Evolutionary conservation across 257 asterid species (phyloP), one percentile per base, ranked within the genome.

Genomic region (Jaltomata sinuosa): DNA sequence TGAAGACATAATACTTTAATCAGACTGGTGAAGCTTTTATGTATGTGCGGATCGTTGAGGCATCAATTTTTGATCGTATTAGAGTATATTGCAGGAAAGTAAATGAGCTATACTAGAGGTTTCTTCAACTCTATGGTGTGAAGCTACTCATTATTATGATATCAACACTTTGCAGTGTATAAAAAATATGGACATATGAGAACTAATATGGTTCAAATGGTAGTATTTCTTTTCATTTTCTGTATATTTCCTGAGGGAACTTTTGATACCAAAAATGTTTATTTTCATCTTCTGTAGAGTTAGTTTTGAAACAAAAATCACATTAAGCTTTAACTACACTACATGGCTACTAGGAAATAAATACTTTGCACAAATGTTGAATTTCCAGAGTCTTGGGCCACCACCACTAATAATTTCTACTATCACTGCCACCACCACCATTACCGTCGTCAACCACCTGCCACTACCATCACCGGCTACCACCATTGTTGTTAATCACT

Each of bases 1-100:
- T 95, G 87, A 94, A 94, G 91, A 91, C 94, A 55, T 95, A 76
- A 84, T n/a, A n/a, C n/a, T 72, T n/a, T 52, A 50, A 71, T 62
- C 50, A 4, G n/a, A 18, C 9, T n/a, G 18, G 53, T n/a, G 54
- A 40, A n/a, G 12, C 12, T 71, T 71, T 71, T 38, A 71, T 40
- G 31, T 71, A 40, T 71, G 54, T 40, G 80, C 32, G 40, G n/a
- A 40, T 38, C 18, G 11, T 71, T 40, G 54, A n/a, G 79, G 19
- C 54, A 22, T n/a, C 79, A 40, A 40, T 71, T 68, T 34, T 69
- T 38, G 53, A 68, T 34, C 49, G 8, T 12, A 3, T 3, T n/a
- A n/a, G 29, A 68, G 54, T n/a, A 71, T 5, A 71, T 71, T 71
- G 54, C 21, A n/a, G 54, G 54, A 71, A 40, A 71, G 21, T 40